Base-by-base conservation (phyloP, 306 rosid genomes). In the Biancaea sappan region DNA sequence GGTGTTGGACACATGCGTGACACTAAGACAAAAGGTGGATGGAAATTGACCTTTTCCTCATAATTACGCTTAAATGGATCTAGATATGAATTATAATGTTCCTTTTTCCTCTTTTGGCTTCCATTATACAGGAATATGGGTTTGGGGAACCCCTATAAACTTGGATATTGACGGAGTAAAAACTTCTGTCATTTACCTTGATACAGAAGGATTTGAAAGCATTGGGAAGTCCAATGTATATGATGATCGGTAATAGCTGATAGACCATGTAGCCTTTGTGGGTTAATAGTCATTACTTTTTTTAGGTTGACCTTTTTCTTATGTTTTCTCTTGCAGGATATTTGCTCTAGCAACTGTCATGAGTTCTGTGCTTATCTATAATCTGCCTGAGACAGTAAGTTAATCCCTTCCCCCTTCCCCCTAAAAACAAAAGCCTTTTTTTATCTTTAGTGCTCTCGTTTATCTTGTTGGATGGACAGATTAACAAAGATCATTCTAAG, bases 1-100 rank as follows among this genome's bases (percentile, higher is more conserved):
- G 98, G 96, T 71, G 98, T 94, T 72, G 98, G 98, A 79, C 98
- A 94, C 91, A 84, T 85, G 93, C 97, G 98, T 69, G 98, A 91
- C 83, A 90, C 97, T 77, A 85, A 94, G 77, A 94, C 98, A 66
- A 94, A 91, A 86, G 98, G 98, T 94, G 78, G 71, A 51, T 73
- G 43, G 41, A 67, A 46, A 72, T 82, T 69, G 50, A 18, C 46
- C 35, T 70, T 72, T 66, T 78, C 74, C 76, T 72, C 66, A 53
- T 82, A 72, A 76, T 66, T 77, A 65, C 77, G 52, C 77, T 57
- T 70, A 28, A 51, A 18, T 41, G 34, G 70, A 62, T 57, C 54
- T 77, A 35, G 56, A 38, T 74, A 50, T 74, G 18, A 51, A 66
- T 75, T 44, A 15, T 28, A 34, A 40, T 52, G 53, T 41, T 22